Evolutionary conservation across 2,329 filamentous ascomycete species (phyloP).

Genomic region (Penicillium sp.): DNA sequence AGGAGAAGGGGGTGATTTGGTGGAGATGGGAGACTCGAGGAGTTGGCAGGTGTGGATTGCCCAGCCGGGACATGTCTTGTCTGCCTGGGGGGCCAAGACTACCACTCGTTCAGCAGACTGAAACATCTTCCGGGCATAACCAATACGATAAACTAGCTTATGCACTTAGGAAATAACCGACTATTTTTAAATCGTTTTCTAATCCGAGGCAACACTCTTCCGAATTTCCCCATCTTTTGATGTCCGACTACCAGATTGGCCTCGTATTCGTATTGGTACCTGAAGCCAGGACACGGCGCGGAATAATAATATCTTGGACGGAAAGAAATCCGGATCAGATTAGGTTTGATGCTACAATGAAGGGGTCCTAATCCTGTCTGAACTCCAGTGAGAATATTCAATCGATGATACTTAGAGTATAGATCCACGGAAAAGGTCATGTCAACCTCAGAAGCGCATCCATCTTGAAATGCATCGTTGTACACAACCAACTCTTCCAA

Average conservation of each 20-base stretch:
- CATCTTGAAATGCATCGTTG: not conserved
- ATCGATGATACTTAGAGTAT: not conserved
- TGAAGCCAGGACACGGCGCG: not conserved
- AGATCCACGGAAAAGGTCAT: no score
- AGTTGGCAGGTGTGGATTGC: slow-evolving; percentile 13
- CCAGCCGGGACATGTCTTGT: slow-evolving; percentile 11
- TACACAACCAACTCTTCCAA: not conserved
- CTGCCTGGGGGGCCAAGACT: slow-evolving; percentile 18
- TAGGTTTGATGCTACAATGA: not conserved
- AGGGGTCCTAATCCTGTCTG: not conserved
- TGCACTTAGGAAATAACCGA: not conserved
- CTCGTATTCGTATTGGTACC: slow-evolving; percentile 6
- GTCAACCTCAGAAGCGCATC: not conserved
- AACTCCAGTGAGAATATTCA: not conserved
- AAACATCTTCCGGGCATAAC: not conserved
- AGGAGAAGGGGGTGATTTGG: slow-evolving; percentile 3
- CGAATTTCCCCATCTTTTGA: not conserved
- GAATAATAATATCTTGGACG: not conserved
- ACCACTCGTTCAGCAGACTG: not conserved
- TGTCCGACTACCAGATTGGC: not conserved
- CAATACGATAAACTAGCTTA: not conserved
- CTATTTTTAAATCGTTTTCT: not conserved
- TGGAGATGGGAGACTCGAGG: slow-evolving; percentile 3
- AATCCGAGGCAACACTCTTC: not conserved
- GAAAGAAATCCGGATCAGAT: slow-evolving; percentile 5